Conservation (phyloP, 176 grass and related monocot species). For the Guadua angustifolia region DNA sequence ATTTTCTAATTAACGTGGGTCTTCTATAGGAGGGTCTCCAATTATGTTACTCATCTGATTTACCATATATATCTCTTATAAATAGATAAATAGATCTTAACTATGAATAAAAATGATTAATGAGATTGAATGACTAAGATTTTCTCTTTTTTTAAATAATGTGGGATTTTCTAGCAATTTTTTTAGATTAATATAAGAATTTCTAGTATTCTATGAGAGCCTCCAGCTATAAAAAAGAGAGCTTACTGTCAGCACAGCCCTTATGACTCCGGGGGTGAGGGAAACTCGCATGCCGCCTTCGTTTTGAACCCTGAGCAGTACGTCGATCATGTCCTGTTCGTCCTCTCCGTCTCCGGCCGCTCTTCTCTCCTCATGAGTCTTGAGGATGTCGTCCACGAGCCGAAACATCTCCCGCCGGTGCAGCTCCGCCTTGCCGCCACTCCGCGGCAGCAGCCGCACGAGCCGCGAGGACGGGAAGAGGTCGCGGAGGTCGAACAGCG, state of each 20-base stretch:
- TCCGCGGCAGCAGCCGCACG: neutral
- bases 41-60: too few relatives aligned
- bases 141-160: too few relatives aligned
- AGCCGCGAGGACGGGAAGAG: conserved; percentile 46
- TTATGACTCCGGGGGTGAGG: conserved; percentile 40
- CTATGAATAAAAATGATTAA: too few relatives aligned
- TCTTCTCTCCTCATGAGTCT: neutral
- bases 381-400: conserved; percentile 29
- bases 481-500: conserved; percentile 45
- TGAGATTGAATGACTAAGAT: too few relatives aligned
- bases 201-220: too few relatives aligned
- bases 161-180: too few relatives aligned
- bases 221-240: too few relatives aligned
- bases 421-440: neutral
- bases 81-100: too few relatives aligned
- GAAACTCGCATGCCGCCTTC: neutral
- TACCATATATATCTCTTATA: too few relatives aligned
- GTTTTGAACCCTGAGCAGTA: conserved; percentile 36
- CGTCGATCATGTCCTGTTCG: conserved; percentile 34
- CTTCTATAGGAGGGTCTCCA: too few relatives aligned
- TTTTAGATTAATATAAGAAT: too few relatives aligned
- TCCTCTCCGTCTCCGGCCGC: neutral
- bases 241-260: conserved; percentile 36
- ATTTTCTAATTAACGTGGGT: too few relatives aligned
- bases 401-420: conserved; percentile 13